phyloP scores from a whole-genome alignment of 163 green algal genomes.

The Chloromonas sp. region DNA sequence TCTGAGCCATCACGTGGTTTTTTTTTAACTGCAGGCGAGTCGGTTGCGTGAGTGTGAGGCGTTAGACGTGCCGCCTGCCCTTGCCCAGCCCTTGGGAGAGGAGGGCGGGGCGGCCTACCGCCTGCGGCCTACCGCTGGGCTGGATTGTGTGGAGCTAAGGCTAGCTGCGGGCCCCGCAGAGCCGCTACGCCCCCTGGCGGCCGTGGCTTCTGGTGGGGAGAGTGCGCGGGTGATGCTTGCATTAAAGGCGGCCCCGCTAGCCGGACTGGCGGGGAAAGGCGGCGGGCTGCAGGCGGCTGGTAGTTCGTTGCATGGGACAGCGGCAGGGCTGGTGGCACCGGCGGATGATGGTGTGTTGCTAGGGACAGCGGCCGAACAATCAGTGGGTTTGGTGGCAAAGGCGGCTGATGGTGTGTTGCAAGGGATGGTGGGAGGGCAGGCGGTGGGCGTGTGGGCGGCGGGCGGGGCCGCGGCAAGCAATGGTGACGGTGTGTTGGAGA shows the following conservation, averaged over 20 bases:
- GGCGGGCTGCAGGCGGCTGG: too few species aligned
- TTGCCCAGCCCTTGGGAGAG: background rate
- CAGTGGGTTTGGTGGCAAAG: too few species aligned
- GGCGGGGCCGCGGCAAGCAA: too few species aligned
- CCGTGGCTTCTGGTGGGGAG: conserved; percentile 78
- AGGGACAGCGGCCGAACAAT: too few species aligned
- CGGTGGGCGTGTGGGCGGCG: too few species aligned
- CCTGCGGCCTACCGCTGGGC: background rate
- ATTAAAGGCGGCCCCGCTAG: conserved; percentile 65
- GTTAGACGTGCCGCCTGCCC: background rate
- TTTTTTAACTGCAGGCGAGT: background rate
- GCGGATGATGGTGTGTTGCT: too few species aligned
- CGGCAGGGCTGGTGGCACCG: too few species aligned
- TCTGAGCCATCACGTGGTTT: too few species aligned
- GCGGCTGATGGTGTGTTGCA: too few species aligned
- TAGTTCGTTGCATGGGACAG: too few species aligned
- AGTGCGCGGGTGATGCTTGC: conserved; percentile 80
- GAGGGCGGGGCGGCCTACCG: background rate
- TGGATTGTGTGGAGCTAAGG: conserved; percentile 17
- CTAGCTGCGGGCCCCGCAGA: conserved; percentile 50
- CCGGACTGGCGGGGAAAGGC: conserved; percentile 10
- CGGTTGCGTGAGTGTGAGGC: background rate
- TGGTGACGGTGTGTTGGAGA: too few species aligned
- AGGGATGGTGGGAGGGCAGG: too few species aligned
- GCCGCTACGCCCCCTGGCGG: conserved; percentile 69